Percentiles rank a stretch among this genome's conserved stretches.
These are phyloP conservation scores for Globisporangium canariense DNA, from an alignment of 352 stramenopile species.

Conservation along the genomic window DNA sequence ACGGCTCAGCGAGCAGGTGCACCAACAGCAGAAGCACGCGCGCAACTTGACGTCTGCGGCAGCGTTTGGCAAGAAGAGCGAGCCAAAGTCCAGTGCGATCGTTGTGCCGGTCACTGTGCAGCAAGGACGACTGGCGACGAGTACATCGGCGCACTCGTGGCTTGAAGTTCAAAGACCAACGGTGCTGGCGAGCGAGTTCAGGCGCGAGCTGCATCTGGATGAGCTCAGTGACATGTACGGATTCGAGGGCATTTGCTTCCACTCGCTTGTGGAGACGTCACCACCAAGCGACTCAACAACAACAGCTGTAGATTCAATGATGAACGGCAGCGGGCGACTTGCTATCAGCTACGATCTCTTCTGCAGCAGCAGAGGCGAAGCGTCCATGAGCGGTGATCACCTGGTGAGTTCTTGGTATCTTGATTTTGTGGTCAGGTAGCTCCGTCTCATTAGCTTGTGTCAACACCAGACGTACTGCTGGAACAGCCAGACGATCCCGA, in stretches of 20 bases:
- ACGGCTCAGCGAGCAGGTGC: constrained; percentile 61
- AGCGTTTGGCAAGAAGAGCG: constrained; percentile 8
- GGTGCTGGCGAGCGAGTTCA: background rate
- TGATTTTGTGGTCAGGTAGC: background rate
- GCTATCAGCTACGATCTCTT: constrained; percentile 24
- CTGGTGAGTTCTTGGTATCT: constrained; percentile 20
- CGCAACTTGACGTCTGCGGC: constrained; percentile 8
- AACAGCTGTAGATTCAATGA: background rate
- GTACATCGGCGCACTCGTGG: constrained; percentile 2
- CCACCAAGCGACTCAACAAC: background rate
- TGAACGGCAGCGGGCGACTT: background rate
- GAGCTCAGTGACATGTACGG: constrained; percentile 11
- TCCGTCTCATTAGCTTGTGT: background rate
- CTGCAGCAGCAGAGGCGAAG: constrained; percentile 17
- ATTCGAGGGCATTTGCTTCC: constrained; percentile 25
- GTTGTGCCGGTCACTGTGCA: constrained; percentile 19
- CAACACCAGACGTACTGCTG: constrained; percentile 37
- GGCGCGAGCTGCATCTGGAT: constrained; percentile 15
- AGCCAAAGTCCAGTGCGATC: constrained; percentile 33
- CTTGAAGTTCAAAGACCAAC: background rate
- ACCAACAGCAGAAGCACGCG: constrained; percentile 32
- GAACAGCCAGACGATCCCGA: constrained; percentile 25
- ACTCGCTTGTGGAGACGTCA: constrained; percentile 11
- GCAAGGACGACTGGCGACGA: background rate
- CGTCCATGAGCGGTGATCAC: constrained; percentile 17